Evolutionary conservation across 768 basidiomycete genomes (phyloP), one percentile per base, ranked within the genome.

Genomic region (Boletus vermiculosoides): DNA sequence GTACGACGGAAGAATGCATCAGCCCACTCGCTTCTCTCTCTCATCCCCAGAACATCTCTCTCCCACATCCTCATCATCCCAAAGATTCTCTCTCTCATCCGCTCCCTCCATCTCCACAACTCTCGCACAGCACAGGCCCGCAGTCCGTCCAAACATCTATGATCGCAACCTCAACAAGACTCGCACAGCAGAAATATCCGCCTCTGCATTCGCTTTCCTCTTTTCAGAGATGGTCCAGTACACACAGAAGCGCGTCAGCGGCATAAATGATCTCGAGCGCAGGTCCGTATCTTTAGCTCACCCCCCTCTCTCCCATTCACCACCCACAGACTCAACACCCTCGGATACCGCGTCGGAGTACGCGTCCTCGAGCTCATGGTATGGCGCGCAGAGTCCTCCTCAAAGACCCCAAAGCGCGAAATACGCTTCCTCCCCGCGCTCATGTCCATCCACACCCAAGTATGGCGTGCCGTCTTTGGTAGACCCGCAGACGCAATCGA

Each of bases 201-300:
- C 86, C 5, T 81, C 87, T 3, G 89, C 94, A 1, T 94, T 92
- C 69, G 81, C 89, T 0, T 98, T 97, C 69, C 79, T 98, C 55
- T 94, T 98, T 73, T 90, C 90, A 5, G 95, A 98, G 74, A 79
- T 94, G 13, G 88, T 99, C 2, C 89, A 94, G 71, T 98, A 98
- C 74, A 96, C 93, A 1, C 97, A 98, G 76, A 94, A 92, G 67
- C 84, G 94, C 51, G 96, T 98, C 50, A 85, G 83, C 64, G 96
- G 95, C 8, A 94, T 99, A 60, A 90, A 92, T 70, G 97, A 98
- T 73, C 80, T 99, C 59, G 97, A 99, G 74, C 83, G 90, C 64
- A 86, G 92, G 95, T 94, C 52, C 55, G 83, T 70, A 18, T 55
- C 13, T 31, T 18, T 45, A 45, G 39, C 1, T 22, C 41, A n/a